Evolutionary conservation across 768 basidiomycete species (phyloP), one percentile per base, ranked within the genome.

Genomic region (Mycena alexandri): DNA sequence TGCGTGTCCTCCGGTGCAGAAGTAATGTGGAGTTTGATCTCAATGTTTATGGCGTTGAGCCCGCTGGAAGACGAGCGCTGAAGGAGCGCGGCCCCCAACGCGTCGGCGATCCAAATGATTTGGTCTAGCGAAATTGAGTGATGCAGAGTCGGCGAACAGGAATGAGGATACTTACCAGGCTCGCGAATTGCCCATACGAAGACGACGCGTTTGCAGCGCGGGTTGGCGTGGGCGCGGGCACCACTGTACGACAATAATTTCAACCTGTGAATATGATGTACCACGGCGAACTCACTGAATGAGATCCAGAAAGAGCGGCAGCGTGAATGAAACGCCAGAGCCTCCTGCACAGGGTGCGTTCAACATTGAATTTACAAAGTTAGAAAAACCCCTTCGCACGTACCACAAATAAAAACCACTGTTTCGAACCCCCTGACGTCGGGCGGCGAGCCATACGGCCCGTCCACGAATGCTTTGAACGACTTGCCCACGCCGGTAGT

Each of bases 131-230:
- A 9, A 10, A 14, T 38, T 38, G 29, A 51, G 51, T 10, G 16
- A 38, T 51, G 29, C 9, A 53, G n/a, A 16, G 34, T 25, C 5
- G 38, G 54, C 41, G 10, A 13, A 24, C 29, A 29, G 34, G 24
- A 12, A n/a, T 3, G 14, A 5, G 29, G 13, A 25, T 7, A 48
- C 80, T 53, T 46, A 83, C 84, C 75, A 16, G 75, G 48, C 51
- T 84, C 79, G 22, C 84, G 80, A 38, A 86, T 78, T 0, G 81
- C 75, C 86, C 86, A 87, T 2, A 84, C 73, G 65, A 86, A 83
- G 0, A 82, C 68, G 16, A 84, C 63, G 10, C 70, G 65, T 43
- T 72, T 74, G 42, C 77, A 75, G 36, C 80, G 80, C 10, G 54
- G 66, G 46, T 69, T 75, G 29, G 71, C 69, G 24, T 70, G 73